Percentiles rank a stretch among this genome's conserved stretches.
These are phyloP conservation scores for Suillus lakei DNA, from an alignment of 768 basidiomycete genomes.

Conservation along the genomic window DNA sequence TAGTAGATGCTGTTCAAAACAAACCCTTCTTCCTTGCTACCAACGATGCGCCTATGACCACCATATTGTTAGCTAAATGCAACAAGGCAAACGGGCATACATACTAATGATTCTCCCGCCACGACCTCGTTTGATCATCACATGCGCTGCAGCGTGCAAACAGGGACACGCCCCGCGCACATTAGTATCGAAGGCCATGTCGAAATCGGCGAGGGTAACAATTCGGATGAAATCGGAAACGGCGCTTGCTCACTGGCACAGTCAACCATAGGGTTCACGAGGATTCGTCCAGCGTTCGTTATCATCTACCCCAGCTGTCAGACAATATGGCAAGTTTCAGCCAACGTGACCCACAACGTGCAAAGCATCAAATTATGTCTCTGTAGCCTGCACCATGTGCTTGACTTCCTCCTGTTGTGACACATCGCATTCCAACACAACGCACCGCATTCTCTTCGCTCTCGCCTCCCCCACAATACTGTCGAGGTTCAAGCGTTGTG, in stretches of 20 bases:
- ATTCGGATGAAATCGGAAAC: background rate
- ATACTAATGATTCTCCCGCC: slow-evolving; percentile 47
- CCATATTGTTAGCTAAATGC: background rate
- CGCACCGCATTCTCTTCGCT: slow-evolving; percentile 20
- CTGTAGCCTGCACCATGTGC: too few species aligned
- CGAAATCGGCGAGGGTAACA: slow-evolving; percentile 32
- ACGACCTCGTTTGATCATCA: slow-evolving; percentile 47
- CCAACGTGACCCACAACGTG: slow-evolving; percentile 28
- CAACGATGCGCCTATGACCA: slow-evolving; percentile 34
- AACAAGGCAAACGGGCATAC: background rate
- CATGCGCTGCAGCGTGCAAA: slow-evolving; percentile 43
- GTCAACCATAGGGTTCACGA: background rate
- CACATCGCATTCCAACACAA: slow-evolving; percentile 23
- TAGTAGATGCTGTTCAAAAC: background rate
- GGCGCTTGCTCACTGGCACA: background rate
- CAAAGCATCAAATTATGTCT: too few species aligned
- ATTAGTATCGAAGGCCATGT: slow-evolving; percentile 38
- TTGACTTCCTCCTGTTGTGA: too few species aligned
- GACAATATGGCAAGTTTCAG: background rate
- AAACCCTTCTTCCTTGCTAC: slow-evolving; percentile 39
- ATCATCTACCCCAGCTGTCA: background rate
- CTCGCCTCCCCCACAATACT: slow-evolving; percentile 27
- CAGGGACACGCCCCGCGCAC: slow-evolving; percentile 41
- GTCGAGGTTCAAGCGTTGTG: slow-evolving; percentile 19
- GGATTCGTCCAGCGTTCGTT: background rate